phyloP scores from a whole-genome alignment of 2,329 filamentous ascomycete genomes.

The Penicillium sp. region DNA sequence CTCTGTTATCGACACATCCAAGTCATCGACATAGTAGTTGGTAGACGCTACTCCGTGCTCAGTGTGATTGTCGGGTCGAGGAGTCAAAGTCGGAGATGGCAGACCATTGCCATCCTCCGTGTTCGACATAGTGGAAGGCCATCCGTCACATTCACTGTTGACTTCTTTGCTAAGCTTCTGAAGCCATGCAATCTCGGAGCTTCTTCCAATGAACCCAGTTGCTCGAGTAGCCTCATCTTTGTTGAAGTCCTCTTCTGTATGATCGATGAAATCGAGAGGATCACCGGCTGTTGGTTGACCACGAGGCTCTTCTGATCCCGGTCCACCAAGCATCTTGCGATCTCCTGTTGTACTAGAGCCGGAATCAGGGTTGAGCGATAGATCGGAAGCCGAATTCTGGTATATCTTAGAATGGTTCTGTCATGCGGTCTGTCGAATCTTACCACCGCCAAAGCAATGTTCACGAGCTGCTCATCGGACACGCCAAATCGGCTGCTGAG shows the following conservation, averaged over 20 bases:
- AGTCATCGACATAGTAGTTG: conserved; percentile 41
- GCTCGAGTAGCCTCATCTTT: conserved; percentile 35
- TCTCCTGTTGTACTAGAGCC: conserved; percentile 13
- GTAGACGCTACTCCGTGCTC: conserved; percentile 27
- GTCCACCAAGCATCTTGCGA: conserved; percentile 13
- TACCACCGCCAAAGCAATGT: conserved; percentile 31
- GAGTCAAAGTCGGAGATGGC: conserved; percentile 27
- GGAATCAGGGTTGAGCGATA: conserved; percentile 21
- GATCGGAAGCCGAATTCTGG: conserved; percentile 23
- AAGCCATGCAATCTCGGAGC: conserved; percentile 45
- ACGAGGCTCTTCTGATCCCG: conserved; percentile 21
- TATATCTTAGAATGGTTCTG: conserved; percentile 15
- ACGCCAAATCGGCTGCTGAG: conserved; percentile 34
- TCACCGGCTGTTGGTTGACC: conserved; percentile 25
- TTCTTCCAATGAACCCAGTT: conserved; percentile 43
- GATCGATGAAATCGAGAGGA: conserved; percentile 39
- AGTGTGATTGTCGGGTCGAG: conserved; percentile 18
- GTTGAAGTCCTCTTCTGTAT: conserved; percentile 43
- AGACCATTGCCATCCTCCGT: conserved; percentile 21
- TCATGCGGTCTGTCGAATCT: conserved; percentile 4
- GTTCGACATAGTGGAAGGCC: conserved; percentile 14
- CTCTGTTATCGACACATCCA: conserved; percentile 34
- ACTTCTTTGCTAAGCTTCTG: conserved; percentile 37
- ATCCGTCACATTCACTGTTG: conserved; percentile 21
- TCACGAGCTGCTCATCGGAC: conserved; percentile 35